Conservation (phyloP, 225 moss, liverwort and hornwort species). For the Lunularia cruciata region DNA sequence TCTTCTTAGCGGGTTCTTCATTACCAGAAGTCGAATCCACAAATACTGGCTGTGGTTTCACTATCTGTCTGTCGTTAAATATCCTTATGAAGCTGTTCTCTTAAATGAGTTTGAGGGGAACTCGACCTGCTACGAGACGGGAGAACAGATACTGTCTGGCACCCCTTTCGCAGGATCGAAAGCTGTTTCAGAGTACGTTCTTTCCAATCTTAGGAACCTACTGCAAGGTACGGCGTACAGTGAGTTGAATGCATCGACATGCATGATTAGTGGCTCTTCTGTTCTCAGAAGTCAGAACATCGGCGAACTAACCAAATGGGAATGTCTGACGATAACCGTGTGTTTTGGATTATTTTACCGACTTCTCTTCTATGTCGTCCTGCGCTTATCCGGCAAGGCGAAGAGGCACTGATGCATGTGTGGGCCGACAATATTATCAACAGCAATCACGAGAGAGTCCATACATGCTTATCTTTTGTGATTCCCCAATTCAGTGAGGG, state of each 20-base stretch:
- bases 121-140: constrained; percentile 55
- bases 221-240: constrained; percentile 38
- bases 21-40: constrained; percentile 54
- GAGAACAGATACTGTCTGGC: constrained; percentile 46
- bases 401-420: constrained; percentile 20
- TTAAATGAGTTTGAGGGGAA: constrained; percentile 60
- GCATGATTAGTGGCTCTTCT: constrained; percentile 46
- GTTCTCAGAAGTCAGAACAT: constrained; percentile 48
- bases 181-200: constrained; percentile 32
- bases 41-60: constrained; percentile 86
- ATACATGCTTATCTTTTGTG: too few species aligned
- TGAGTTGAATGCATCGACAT: constrained; percentile 45
- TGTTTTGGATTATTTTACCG: constrained; percentile 64
- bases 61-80: constrained; percentile 77
- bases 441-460: too few species aligned
- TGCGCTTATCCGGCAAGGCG: constrained; percentile 42
- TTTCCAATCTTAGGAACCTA: constrained; percentile 35
- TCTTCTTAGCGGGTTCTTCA: constrained; percentile 73
- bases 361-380: constrained; percentile 51
- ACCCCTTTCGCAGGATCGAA: constrained; percentile 55
- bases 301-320: constrained; percentile 60
- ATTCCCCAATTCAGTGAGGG: too few species aligned
- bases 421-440: too few species aligned
- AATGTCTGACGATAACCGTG: constrained; percentile 56
- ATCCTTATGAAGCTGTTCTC: constrained; percentile 73